Base-by-base conservation (phyloP, 257 asterid species). In the Anisodus tanguticus region DNA sequence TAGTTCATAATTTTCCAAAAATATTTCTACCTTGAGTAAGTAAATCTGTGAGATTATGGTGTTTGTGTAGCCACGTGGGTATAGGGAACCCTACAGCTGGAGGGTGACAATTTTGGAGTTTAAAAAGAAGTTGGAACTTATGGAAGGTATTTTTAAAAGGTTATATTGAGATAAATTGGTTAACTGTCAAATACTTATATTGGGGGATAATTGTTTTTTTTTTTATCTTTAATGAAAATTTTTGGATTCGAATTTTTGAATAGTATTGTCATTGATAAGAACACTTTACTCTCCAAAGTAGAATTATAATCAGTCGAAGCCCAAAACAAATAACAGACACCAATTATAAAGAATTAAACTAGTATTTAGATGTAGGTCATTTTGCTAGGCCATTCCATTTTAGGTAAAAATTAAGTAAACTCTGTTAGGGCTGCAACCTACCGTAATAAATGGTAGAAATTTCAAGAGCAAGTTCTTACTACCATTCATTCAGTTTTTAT, bases 341-440 rank as follows among this genome's bases (percentile, higher is more conserved):
- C 0, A 2, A 2, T 41, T 41, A 31, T 31, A 31, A 31, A 31
- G 35, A 31, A 13, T 15, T 0, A n/a, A 0, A 67, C 35, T 31
- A 31, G 35, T 86, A 90, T 91, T 91, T 87, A 85, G 92, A 88
- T 88, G 93, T 83, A 91, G 91, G 97, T 86, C 96, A 85, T 90
- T 84, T 90, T 88, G 91, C 92, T 90, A 88, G 94, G 91, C 92
- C 87, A 88, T 84, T 84, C 87, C 92, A 92, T 91, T 93, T 91
- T 90, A 77, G 53, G 41, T 53, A 88, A 93, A 89, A 85, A 79
- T 79, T 88, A 89, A 88, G 94, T 94, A 91, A 91, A 92, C 91
- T 89, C 90, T 91, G 90, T 92, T 91, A 87, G 93, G 88, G 84
- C 47, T 91, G 89, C 90, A 90, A 91, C 98, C 94, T 87, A 92